Base-by-base conservation (phyloP, 1,284 basidiomycete species). In the Chalciporus sp. region DNA sequence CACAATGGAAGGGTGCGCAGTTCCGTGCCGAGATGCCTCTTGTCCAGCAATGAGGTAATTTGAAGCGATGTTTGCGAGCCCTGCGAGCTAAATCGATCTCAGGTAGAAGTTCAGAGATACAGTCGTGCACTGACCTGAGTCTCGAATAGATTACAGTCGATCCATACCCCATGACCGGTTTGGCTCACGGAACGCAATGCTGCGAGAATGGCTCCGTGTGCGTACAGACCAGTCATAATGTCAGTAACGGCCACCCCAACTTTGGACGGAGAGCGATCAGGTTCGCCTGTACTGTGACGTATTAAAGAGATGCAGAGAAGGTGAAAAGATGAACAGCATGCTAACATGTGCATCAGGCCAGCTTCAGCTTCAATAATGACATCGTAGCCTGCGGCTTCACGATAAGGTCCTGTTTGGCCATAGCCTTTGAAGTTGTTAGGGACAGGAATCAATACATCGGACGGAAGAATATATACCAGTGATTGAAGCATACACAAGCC, bases 141-240 rank as follows among this genome's bases (percentile, higher is more conserved):
- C 65, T 94, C 92, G 61, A 95, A 94, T 39, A 96, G 74, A 67
- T 92, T 94, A 64, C 88, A 90, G 65, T 98, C 95, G 50, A 98
- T 92, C 83, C 90, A 92, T 9, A 90, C 85, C 2, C 95, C 95
- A 64, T 90, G 80, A 4, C 94, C 94, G 0, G 95, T 97, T 68
- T 89, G 83, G 52, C 85, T 80, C 20, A 93, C 81, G 14, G 91
- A 93, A 54, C 95, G 69, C 11, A 98, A 76, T 0, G 88, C 94
- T 2, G 95, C 95, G 81, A 98, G 88, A 58, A 98, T 90, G 3
- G 94, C 94, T 0, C 93, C 92, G 56, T 96, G 93, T 2, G 94
- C 86, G 71, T 96, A 97, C n/a, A 98, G 80, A 0, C 95, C 92
- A 7, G 93, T 95, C 20, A 92, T 90, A 53, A 97, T 83, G 71